Conservation (phyloP, 768 basidiomycete genomes). For the Ephemerocybe angulata region DNA sequence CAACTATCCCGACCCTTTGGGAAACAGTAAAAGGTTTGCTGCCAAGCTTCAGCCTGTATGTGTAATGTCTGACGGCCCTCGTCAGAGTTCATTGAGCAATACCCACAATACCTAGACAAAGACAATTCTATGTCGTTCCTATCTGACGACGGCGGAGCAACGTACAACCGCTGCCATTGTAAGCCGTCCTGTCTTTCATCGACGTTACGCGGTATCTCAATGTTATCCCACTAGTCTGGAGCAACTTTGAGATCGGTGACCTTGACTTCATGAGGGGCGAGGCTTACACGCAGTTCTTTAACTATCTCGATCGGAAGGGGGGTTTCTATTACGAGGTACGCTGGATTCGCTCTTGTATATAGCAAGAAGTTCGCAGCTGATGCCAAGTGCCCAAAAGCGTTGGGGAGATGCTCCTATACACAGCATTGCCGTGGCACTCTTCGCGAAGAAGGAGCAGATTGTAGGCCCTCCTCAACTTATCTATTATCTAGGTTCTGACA, state of each 20-base stretch:
- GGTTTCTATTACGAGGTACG: conserved; percentile 87
- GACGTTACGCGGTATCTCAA: conserved; percentile 1
- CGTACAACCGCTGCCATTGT: conserved; percentile 79
- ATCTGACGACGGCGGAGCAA: conserved; percentile 69
- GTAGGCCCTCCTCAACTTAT: conserved; percentile 22
- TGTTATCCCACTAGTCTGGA: conserved; percentile 63
- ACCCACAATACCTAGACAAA: conserved; percentile 56
- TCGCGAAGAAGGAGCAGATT: conserved; percentile 84
- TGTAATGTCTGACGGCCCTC: neutral
- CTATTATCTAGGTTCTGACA: neutral
- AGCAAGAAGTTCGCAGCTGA: neutral
- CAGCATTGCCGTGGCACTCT: conserved; percentile 86
- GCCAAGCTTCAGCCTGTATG: no score
- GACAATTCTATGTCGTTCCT: conserved; percentile 82
- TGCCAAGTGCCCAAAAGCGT: conserved; percentile 39
- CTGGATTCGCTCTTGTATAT: no score
- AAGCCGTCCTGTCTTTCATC: conserved; percentile 17
- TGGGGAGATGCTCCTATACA: conserved; percentile 95
- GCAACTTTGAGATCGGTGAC: conserved; percentile 88
- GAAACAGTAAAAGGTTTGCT: conserved; percentile 61
- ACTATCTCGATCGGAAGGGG: conserved; percentile 72
- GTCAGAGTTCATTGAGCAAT: conserved; percentile 68
- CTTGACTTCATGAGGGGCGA: conserved; percentile 83
- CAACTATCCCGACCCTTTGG: conserved; percentile 89
- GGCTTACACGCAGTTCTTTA: conserved; percentile 80